Percentiles rank a stretch among this genome's conserved stretches.
These are phyloP conservation scores for Syncephalastrum contaminatum DNA, from an alignment of 371 early-diverging fungal genomes.

Conservation along the genomic window DNA sequence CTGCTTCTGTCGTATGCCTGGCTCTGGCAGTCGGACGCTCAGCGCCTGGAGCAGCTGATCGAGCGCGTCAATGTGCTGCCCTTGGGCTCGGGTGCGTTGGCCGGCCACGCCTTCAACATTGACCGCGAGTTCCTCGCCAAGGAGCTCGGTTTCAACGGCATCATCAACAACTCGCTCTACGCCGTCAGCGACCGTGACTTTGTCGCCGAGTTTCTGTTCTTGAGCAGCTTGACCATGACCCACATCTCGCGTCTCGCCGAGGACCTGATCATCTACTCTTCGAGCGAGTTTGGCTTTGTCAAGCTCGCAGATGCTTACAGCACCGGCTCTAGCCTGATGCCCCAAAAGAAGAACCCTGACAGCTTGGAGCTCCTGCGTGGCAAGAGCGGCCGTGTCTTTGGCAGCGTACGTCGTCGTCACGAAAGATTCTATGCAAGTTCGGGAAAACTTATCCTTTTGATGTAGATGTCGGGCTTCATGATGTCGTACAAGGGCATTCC, in stretches of 20 bases:
- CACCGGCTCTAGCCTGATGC: conserved; percentile 98
- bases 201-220: conserved; percentile 94
- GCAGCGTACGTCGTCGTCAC: conserved; percentile 61
- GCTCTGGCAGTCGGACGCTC: conserved; percentile 85
- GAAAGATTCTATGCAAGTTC: background rate
- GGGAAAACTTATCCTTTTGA: background rate
- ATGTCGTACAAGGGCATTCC: conserved; percentile 97
- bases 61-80: conserved; percentile 84
- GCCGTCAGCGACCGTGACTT: conserved; percentile 96
- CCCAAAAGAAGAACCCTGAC: conserved; percentile 99
- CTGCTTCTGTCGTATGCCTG: conserved; percentile 87
- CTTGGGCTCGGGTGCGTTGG: conserved; percentile 92
- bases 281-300: conserved; percentile 93
- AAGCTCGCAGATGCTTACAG: conserved; percentile 92
- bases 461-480: conserved; percentile 89
- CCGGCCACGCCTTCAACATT: conserved; percentile 96
- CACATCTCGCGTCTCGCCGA: conserved; percentile 93
- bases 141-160: conserved; percentile 83
- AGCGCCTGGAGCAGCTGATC: conserved; percentile 78
- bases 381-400: conserved; percentile 95
- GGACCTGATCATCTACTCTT: conserved; percentile 92
- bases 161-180: conserved; percentile 86
- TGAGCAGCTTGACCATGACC: conserved; percentile 84
- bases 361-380: conserved; percentile 94
- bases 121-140: conserved; percentile 86